phyloP scores from a whole-genome alignment of 306 rosid genomes.

The Calophaca sinica region DNA sequence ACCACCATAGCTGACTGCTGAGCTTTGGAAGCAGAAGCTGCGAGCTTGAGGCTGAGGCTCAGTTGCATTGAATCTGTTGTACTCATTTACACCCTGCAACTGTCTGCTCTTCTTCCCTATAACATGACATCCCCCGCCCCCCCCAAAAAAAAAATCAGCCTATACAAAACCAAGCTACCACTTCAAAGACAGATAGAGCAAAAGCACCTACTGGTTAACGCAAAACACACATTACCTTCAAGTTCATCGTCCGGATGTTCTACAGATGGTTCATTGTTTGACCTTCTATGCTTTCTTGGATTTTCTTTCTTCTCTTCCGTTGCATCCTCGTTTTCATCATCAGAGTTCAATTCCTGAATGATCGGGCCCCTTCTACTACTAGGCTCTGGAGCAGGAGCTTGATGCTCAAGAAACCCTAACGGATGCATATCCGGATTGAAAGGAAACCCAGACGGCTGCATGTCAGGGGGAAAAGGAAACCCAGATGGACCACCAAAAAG shows the following conservation, averaged over 20 bases:
- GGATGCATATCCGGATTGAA: conserved; percentile 54
- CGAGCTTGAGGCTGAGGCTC: conserved; percentile 72
- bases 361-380: conserved; percentile 65
- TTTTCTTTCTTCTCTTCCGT: conserved; percentile 55
- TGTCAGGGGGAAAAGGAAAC: conserved; percentile 51
- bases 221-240: conserved; percentile 57
- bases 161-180: conserved; percentile 20
- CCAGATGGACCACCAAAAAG: conserved; percentile 54
- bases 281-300: conserved; percentile 69
- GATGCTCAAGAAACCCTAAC: conserved; percentile 63
- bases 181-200: not conserved
- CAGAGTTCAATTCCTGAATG: conserved; percentile 84
- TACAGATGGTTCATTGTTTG: conserved; percentile 52
- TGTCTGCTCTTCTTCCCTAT: conserved; percentile 65
- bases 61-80: conserved; percentile 33
- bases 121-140: conserved; percentile 9
- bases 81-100: conserved; percentile 50
- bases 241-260: conserved; percentile 69
- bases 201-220: conserved; percentile 17
- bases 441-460: conserved; percentile 59
- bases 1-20: conserved; percentile 75
- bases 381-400: conserved; percentile 61
- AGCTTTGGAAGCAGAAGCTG: conserved; percentile 82
- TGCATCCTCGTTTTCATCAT: conserved; percentile 66
- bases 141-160: conserved; percentile 14